Evolutionary conservation across 1,284 basidiomycete genomes (phyloP).

Genomic region (Wallemia mellicola): DNA sequence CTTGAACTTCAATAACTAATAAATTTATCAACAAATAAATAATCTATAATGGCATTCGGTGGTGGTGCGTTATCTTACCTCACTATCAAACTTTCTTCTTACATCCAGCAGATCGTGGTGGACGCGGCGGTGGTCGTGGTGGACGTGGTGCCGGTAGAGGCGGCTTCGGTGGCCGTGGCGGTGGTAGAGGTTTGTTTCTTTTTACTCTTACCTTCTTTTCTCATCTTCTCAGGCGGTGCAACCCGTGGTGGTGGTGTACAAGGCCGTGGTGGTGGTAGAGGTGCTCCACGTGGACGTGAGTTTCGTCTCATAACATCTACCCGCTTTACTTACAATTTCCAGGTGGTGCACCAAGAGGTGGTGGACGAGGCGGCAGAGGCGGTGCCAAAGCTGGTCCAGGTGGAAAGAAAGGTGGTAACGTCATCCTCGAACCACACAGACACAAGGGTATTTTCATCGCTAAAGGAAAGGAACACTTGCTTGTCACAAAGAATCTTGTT

Average conservation of each 20-base stretch:
- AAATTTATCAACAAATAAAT: too few relatives aligned
- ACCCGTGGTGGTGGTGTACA: constrained; percentile 6
- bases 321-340: constrained; percentile 5
- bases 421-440: constrained; percentile 75
- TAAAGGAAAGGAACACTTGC: constrained; percentile 71
- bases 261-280: constrained; percentile 9
- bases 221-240: background rate
- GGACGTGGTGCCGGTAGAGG: constrained; percentile 7
- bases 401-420: constrained; percentile 38
- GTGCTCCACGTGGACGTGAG: background rate
- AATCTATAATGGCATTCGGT: background rate
- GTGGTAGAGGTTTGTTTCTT: constrained; percentile 9
- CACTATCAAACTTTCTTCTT: background rate
- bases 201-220: background rate
- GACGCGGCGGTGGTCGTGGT: constrained; percentile 11
- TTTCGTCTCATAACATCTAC: constrained; percentile 3
- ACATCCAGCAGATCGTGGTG: constrained; percentile 8
- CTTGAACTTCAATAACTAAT: too few relatives aligned
- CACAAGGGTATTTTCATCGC: constrained; percentile 82
- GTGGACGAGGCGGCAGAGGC: constrained; percentile 19
- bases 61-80: background rate
- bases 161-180: constrained; percentile 7
- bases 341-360: constrained; percentile 15
- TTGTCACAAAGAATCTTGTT: constrained; percentile 92
- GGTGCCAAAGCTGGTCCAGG: constrained; percentile 22